Percentiles rank a stretch among this genome's conserved stretches.
phyloP scores from a whole-genome alignment of 805 yeast species.

The Nakazawaea wickerhamii region DNA sequence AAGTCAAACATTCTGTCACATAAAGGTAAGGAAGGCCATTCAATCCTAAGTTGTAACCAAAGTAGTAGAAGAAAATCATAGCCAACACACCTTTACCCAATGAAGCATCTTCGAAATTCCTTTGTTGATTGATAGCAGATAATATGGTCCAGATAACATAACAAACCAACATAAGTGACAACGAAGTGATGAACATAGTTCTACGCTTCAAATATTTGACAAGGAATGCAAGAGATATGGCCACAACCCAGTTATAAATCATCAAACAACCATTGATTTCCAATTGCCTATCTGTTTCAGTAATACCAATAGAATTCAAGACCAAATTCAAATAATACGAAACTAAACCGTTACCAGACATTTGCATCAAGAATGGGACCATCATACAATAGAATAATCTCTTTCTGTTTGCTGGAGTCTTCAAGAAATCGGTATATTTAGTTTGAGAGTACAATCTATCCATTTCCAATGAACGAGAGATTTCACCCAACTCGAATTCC shows the following conservation, averaged over 20 bases:
- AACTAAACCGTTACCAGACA: conserved; percentile 48
- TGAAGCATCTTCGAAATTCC: conserved; percentile 32
- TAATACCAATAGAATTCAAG: conserved; percentile 47
- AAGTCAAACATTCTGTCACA: conserved; percentile 34
- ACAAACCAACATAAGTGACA: conserved; percentile 29
- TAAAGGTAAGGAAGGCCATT: conserved; percentile 43
- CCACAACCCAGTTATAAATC: conserved; percentile 37
- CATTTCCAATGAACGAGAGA: conserved; percentile 33
- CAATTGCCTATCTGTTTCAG: conserved; percentile 37
- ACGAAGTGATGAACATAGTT: conserved; percentile 29
- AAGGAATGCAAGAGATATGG: conserved; percentile 24
- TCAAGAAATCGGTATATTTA: conserved; percentile 33
- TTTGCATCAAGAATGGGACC: conserved; percentile 35
- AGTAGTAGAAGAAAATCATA: conserved; percentile 43
- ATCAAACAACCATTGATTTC: conserved; percentile 45
- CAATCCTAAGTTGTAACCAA: conserved; percentile 35
- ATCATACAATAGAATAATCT: conserved; percentile 31
- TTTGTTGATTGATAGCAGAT: conserved; percentile 40
- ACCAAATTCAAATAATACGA: conserved; percentile 46
- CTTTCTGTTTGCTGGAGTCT: conserved; percentile 34
- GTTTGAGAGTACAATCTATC: conserved; percentile 30
- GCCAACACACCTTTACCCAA: conserved; percentile 43
- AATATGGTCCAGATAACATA: conserved; percentile 39
- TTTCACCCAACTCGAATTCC: conserved; percentile 35
- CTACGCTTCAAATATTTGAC: conserved; percentile 31